phyloP scores from a whole-genome alignment of 2,329 filamentous ascomycete genomes.

The Aureobasidium mangrovei region DNA sequence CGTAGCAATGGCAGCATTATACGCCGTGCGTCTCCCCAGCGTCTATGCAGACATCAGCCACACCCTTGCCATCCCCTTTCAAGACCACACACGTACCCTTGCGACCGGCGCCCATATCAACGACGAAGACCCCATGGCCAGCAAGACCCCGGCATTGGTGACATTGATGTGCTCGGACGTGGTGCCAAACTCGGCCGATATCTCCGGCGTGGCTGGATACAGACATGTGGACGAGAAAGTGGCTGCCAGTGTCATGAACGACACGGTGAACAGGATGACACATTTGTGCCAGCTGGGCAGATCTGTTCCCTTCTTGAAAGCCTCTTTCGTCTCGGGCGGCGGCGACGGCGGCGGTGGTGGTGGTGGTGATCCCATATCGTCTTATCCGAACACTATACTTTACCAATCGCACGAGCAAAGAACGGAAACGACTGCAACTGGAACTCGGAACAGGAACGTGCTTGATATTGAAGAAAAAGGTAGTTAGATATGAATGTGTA shows the following conservation, averaged over 20 bases:
- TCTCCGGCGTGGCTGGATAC: slow-evolving; percentile 61
- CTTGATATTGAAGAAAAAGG: neutral
- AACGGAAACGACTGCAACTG: too few species aligned
- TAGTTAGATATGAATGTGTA: neutral
- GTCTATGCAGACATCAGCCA: slow-evolving; percentile 11
- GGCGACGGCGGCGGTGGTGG: neutral
- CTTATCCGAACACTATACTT: neutral
- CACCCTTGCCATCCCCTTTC: neutral
- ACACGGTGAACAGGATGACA: slow-evolving; percentile 57
- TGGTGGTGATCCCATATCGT: neutral
- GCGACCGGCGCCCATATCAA: slow-evolving; percentile 61
- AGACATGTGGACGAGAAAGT: slow-evolving; percentile 65
- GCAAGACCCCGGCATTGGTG: slow-evolving; percentile 61
- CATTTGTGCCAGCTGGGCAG: slow-evolving; percentile 38
- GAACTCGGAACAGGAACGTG: neutral
- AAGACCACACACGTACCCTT: slow-evolving; percentile 18
- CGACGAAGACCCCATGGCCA: slow-evolving; percentile 60
- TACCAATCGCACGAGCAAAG: too few species aligned
- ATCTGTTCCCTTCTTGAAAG: neutral
- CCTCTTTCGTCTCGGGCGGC: neutral
- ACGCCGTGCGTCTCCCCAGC: slow-evolving; percentile 36
- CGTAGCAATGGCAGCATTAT: slow-evolving; percentile 48
- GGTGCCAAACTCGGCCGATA: slow-evolving; percentile 54
- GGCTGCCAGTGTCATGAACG: slow-evolving; percentile 63
- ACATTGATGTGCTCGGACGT: slow-evolving; percentile 60